Percentiles rank a stretch among this genome's conserved stretches.
These are phyloP conservation scores for Fusarium denticulatum DNA, from an alignment of 2,329 filamentous ascomycete species.

Conservation along the genomic window DNA sequence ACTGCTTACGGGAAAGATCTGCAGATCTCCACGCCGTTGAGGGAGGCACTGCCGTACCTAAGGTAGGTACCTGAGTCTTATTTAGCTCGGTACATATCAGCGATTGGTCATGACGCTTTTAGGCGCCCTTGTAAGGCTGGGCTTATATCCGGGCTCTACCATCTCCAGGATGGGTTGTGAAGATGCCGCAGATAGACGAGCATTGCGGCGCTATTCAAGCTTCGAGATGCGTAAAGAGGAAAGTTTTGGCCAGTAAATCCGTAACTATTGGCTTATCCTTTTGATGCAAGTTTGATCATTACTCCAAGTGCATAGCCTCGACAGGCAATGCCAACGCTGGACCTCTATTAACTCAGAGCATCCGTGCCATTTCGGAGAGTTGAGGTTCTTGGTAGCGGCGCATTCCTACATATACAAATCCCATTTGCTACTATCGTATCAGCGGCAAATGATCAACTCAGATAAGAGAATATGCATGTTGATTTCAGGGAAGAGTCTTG, in stretches of 20 bases:
- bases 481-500: too few relatives aligned
- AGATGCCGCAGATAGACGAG: not conserved
- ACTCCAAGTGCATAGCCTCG: not conserved
- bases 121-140: slow-evolving; percentile 8
- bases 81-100: not conserved
- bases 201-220: not conserved
- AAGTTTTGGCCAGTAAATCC: not conserved
- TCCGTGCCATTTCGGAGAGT: not conserved
- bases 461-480: not conserved
- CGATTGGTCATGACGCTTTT: slow-evolving; percentile 2
- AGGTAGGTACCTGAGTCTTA: too few relatives aligned
- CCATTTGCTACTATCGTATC: not conserved
- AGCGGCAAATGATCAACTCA: not conserved
- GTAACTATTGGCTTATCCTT: not conserved
- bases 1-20: slow-evolving; percentile 1
- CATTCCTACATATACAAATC: not conserved
- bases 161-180: not conserved
- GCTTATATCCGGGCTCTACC: not conserved
- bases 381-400: not conserved
- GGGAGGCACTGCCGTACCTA: slow-evolving; percentile 1
- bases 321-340: not conserved
- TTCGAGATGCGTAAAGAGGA: not conserved
- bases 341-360: not conserved
- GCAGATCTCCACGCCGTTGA: slow-evolving; percentile 7
- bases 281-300: not conserved